These are phyloP conservation scores for Arthrobotrys pseudoclavata DNA, from an alignment of 2,329 filamentous ascomycete species.

Conservation along the genomic window DNA sequence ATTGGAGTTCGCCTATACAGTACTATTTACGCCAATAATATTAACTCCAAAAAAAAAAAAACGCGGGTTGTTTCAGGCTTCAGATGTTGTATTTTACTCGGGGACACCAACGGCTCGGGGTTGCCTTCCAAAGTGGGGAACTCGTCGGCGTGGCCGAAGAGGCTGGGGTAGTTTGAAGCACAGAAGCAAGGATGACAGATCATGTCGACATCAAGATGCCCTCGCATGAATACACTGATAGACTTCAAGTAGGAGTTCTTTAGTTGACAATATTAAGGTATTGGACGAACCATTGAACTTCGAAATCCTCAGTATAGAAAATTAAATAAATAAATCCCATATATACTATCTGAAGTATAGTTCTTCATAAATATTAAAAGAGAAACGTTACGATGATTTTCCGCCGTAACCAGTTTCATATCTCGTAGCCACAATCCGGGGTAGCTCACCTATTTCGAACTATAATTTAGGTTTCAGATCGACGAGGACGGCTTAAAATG, in stretches of 20 bases:
- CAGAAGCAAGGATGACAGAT: neutral
- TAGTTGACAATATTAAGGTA: too few relatives aligned
- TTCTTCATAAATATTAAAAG: too few relatives aligned
- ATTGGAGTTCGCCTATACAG: too few relatives aligned
- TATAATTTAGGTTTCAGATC: neutral
- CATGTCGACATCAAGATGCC: neutral
- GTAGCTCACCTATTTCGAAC: conserved; percentile 8
- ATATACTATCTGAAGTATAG: too few relatives aligned
- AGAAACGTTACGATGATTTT: too few relatives aligned
- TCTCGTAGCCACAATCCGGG: conserved; percentile 4
- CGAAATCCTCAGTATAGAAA: too few relatives aligned
- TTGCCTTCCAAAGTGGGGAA: conserved; percentile 22
- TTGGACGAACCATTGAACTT: too few relatives aligned
- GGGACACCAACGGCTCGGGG: conserved; percentile 4
- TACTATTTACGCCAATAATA: too few relatives aligned
- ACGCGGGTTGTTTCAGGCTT: neutral
- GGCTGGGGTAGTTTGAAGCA: conserved; percentile 17
- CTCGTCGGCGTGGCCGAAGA: conserved; percentile 13
- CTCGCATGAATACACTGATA: neutral
- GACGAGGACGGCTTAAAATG: conserved; percentile 10
- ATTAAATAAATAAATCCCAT: too few relatives aligned
- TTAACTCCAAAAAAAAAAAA: too few relatives aligned
- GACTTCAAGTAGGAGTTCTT: neutral
- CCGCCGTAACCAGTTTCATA: too few relatives aligned
- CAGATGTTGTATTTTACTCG: neutral